These are phyloP conservation scores for Clavariopsis aquatica DNA, from an alignment of 495 filamentous ascomycete genomes.

Conservation along the genomic window DNA sequence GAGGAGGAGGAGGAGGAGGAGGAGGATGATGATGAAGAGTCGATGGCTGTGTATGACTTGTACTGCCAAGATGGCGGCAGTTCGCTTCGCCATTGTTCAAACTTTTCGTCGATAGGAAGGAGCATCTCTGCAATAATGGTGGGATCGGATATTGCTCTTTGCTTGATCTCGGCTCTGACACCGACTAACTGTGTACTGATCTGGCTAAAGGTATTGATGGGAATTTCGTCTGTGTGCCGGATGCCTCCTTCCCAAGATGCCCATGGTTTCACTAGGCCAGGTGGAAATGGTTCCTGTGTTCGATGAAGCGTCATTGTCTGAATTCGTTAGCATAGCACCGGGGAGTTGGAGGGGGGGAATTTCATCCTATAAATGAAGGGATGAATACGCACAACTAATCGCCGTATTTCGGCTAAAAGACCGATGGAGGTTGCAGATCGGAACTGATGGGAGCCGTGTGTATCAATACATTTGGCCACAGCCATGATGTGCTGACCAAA, in stretches of 20 bases:
- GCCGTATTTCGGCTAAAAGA: conserved; percentile 2
- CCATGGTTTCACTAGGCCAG: not conserved
- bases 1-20: too few species aligned
- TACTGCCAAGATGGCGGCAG: not conserved
- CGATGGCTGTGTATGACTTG: not conserved
- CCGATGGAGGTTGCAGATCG: not conserved
- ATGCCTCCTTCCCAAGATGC: not conserved
- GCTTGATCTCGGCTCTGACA: conserved; percentile 1
- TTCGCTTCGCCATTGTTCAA: not conserved
- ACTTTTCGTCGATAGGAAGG: not conserved
- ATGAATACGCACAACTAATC: not conserved
- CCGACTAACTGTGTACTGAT: not conserved
- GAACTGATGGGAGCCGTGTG: not conserved
- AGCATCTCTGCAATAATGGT: not conserved
- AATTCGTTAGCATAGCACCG: not conserved
- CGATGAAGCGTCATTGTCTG: conserved; percentile 1
- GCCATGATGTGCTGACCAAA: conserved; percentile 7
- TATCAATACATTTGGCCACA: not conserved
- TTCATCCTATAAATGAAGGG: too few species aligned
- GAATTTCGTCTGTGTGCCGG: not conserved
- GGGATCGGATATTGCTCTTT: not conserved
- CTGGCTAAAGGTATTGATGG: not conserved
- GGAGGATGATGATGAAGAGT: not conserved
- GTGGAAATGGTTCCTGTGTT: not conserved
- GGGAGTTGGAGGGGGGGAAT: too few species aligned